A percentile compares a stretch with the other conserved stretches of the same genome.
Evolutionary conservation across 202 grass and related monocot species (phyloP).

Genomic region (Zizania palustris): DNA sequence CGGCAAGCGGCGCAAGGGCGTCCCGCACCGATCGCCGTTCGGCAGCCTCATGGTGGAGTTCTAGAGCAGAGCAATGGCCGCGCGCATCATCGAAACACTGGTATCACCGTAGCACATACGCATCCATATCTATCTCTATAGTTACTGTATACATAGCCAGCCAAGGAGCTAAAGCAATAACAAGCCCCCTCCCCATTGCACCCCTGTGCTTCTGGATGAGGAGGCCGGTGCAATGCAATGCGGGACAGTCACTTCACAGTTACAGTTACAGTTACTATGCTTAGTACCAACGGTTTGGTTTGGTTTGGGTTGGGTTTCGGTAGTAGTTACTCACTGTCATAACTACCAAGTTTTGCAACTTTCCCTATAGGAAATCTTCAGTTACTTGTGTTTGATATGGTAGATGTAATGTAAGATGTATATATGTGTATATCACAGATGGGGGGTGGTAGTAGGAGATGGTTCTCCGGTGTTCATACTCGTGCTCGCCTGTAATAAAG

Average conservation of each 20-base stretch:
- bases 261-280: constrained; percentile 29
- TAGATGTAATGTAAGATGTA: constrained; percentile 13
- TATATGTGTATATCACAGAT: constrained; percentile 50
- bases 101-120: constrained; percentile 46
- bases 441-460: constrained; percentile 3
- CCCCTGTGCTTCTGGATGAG: constrained; percentile 57
- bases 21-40: constrained; percentile 87
- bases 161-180: constrained; percentile 50
- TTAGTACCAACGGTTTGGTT: constrained; percentile 45
- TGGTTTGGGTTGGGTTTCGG: background rate
- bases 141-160: constrained; percentile 29
- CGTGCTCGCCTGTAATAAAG: constrained; percentile 50
- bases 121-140: constrained; percentile 30
- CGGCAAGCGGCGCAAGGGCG: constrained; percentile 89
- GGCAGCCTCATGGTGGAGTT: constrained; percentile 72
- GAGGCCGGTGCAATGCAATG: constrained; percentile 55
- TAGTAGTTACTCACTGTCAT: constrained; percentile 25
- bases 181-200: constrained; percentile 36
- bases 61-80: constrained; percentile 31
- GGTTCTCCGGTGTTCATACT: constrained; percentile 45
- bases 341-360: constrained; percentile 43
- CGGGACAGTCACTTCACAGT: constrained; percentile 26
- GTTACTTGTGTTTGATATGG: constrained; percentile 39
- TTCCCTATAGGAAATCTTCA: no score
- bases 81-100: background rate